A percentile compares a stretch with the other conserved stretches of the same genome.
Conservation (phyloP, 2,329 filamentous ascomycete species). For the Periconia sp. region DNA sequence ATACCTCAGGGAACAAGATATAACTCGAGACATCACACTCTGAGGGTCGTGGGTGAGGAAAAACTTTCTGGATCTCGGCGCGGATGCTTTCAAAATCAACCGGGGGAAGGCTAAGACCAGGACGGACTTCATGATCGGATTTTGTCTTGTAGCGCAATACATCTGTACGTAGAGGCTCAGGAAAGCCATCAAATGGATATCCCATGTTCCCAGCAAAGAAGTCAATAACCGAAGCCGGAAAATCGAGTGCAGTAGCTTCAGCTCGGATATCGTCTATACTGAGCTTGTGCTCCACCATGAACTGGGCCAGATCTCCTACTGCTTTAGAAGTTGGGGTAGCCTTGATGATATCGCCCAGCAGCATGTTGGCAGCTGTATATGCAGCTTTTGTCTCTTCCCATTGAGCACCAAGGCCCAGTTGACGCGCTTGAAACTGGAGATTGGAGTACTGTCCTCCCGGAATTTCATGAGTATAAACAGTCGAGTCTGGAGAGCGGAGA, state of each 20-base stretch:
- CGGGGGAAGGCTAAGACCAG: slow-evolving; percentile 86
- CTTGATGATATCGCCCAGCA: slow-evolving; percentile 98
- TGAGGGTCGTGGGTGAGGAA: slow-evolving; percentile 64
- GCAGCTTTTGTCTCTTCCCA: slow-evolving; percentile 99
- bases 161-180: slow-evolving; percentile 85
- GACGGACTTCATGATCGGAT: slow-evolving; percentile 81
- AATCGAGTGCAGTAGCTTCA: slow-evolving; percentile 87
- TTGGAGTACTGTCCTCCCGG: slow-evolving; percentile 98
- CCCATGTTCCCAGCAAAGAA: slow-evolving; percentile 99
- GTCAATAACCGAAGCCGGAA: slow-evolving; percentile 94
- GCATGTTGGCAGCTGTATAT: slow-evolving; percentile 93
- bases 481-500: slow-evolving; percentile 90
- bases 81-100: slow-evolving; percentile 84
- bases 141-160: slow-evolving; percentile 90
- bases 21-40: slow-evolving; percentile 92
- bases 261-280: slow-evolving; percentile 78
- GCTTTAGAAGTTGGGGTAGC: slow-evolving; percentile 99
- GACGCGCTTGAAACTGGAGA: slow-evolving; percentile 98
- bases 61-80: slow-evolving; percentile 85
- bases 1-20: slow-evolving; percentile 99
- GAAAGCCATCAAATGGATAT: slow-evolving; percentile 96
- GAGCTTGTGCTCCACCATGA: slow-evolving; percentile 98
- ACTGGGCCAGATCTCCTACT: slow-evolving; percentile 95
- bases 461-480: slow-evolving; percentile 99
- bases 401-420: slow-evolving; percentile 91